Percentiles rank a stretch among this genome's conserved stretches.
Evolutionary conservation across 2,329 filamentous ascomycete species (phyloP).

Genomic region (Cercospora zeae-maydis): DNA sequence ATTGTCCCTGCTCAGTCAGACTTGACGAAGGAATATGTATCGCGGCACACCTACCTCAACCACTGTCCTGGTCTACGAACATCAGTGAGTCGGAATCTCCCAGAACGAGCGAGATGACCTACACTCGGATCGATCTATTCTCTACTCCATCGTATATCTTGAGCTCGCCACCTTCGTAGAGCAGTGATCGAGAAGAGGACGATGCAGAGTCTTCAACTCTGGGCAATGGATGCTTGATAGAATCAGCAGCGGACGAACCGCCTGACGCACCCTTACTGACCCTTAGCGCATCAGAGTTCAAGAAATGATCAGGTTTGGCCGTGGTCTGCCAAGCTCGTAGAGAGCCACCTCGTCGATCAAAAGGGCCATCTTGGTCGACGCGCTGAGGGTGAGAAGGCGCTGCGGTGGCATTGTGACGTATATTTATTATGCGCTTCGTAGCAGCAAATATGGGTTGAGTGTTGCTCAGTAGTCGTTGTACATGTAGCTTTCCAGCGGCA

Average conservation of each 20-base stretch:
- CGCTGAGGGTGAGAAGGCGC: not conserved
- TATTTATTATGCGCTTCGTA: not conserved
- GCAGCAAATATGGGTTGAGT: not conserved
- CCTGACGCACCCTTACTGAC: conserved; percentile 11
- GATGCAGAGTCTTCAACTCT: conserved; percentile 13
- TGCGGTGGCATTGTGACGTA: not conserved
- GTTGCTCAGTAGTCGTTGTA: not conserved
- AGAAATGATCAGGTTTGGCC: conserved; percentile 19
- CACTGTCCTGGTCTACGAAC: conserved; percentile 20
- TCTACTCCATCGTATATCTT: conserved; percentile 19
- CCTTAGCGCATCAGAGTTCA: conserved; percentile 11
- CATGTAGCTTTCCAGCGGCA: not conserved
- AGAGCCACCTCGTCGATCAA: conserved; percentile 17
- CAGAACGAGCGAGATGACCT: not conserved
- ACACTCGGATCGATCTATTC: conserved; percentile 20
- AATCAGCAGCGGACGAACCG: not conserved
- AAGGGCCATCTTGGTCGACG: conserved; percentile 19
- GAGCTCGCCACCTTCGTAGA: conserved; percentile 19
- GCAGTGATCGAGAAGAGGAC: conserved; percentile 9
- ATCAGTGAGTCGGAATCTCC: conserved; percentile 2
- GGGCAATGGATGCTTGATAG: conserved; percentile 20
- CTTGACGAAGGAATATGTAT: not conserved
- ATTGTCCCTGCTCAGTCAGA: conserved; percentile 26
- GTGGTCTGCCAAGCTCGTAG: conserved; percentile 15
- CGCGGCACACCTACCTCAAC: conserved; percentile 17